Evolutionary conservation across 2,329 filamentous ascomycete genomes (phyloP).

Genomic region (Hymenoscyphus fructigenus): DNA sequence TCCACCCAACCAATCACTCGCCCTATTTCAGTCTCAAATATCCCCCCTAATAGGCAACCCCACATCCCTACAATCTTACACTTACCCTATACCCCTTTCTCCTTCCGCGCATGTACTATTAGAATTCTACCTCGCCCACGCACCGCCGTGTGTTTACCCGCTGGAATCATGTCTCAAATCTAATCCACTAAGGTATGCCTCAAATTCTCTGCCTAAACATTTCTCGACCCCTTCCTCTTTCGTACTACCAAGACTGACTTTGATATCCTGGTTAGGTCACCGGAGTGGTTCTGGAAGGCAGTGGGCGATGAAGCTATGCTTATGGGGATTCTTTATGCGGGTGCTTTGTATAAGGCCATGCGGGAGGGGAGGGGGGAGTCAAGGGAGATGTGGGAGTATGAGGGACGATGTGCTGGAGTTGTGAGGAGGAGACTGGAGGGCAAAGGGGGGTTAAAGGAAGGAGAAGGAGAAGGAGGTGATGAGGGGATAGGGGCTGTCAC

Average conservation of each 20-base stretch:
- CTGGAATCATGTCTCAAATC: conserved; percentile 16
- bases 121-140: conserved; percentile 21
- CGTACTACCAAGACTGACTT: too few species aligned
- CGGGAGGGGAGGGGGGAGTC: conserved; percentile 19
- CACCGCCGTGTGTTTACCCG: conserved; percentile 20
- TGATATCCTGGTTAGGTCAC: too few species aligned
- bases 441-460: background rate
- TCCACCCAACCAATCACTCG: background rate
- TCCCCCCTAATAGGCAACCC: conserved; percentile 14
- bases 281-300: conserved; percentile 26
- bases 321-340: conserved; percentile 27
- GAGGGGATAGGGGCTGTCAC: conserved; percentile 24
- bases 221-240: too few species aligned
- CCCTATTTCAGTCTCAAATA: too few species aligned
- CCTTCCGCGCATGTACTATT: conserved; percentile 19
- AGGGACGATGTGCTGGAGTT: conserved; percentile 16
- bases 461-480: conserved; percentile 12
- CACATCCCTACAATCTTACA: conserved; percentile 17
- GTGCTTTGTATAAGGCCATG: conserved; percentile 22
- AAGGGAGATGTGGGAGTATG: conserved; percentile 21
- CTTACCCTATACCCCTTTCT: conserved; percentile 22
- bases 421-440: conserved; percentile 20
- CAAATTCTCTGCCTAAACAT: too few species aligned
- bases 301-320: conserved; percentile 27
- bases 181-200: conserved; percentile 19